These are phyloP conservation scores for Cryphonectria japonica DNA, from an alignment of 2,329 filamentous ascomycete species.

Conservation along the genomic window DNA sequence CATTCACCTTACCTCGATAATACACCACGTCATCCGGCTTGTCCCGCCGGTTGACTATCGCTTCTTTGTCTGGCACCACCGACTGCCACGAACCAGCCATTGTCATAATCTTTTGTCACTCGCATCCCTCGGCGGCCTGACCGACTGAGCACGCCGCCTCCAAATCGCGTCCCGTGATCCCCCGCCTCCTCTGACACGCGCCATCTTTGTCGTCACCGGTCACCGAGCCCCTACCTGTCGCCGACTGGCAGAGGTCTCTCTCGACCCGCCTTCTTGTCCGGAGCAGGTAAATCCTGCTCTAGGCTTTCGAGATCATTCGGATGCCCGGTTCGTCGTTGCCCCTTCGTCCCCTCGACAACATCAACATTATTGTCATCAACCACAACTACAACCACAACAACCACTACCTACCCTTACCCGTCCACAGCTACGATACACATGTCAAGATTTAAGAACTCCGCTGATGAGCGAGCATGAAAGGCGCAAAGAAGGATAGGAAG, in stretches of 20 bases:
- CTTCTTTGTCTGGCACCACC: slow-evolving; percentile 25
- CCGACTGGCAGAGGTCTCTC: slow-evolving; percentile 24
- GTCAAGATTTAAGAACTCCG: slow-evolving; percentile 16
- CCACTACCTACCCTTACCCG: slow-evolving; percentile 8
- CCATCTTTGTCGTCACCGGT: slow-evolving; percentile 22
- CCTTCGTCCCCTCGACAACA: slow-evolving; percentile 28
- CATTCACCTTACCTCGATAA: slow-evolving; percentile 12
- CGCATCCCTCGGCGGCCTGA: slow-evolving; percentile 18
- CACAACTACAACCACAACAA: slow-evolving; percentile 17
- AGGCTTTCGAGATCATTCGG: slow-evolving; percentile 24
- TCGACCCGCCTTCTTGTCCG: slow-evolving; percentile 23
- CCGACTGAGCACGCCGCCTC: slow-evolving; percentile 20
- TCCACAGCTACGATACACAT: slow-evolving; percentile 16
- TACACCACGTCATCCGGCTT: slow-evolving; percentile 26
- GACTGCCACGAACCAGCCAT: slow-evolving; percentile 18
- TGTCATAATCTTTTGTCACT: slow-evolving; percentile 14
- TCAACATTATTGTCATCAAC: slow-evolving; percentile 3
- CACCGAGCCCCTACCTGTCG: slow-evolving; percentile 21
- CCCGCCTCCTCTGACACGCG: slow-evolving; percentile 23
- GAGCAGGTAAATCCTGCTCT: slow-evolving; percentile 30
- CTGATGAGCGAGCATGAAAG: slow-evolving; percentile 36
- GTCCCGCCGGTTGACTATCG: slow-evolving; percentile 22
- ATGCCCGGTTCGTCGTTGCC: slow-evolving; percentile 30
- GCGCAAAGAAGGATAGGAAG: slow-evolving; percentile 57
- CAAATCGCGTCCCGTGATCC: slow-evolving; percentile 23